Base-by-base conservation (phyloP, 2,329 filamentous ascomycete genomes). In the Aspergillus arachidicola region DNA sequence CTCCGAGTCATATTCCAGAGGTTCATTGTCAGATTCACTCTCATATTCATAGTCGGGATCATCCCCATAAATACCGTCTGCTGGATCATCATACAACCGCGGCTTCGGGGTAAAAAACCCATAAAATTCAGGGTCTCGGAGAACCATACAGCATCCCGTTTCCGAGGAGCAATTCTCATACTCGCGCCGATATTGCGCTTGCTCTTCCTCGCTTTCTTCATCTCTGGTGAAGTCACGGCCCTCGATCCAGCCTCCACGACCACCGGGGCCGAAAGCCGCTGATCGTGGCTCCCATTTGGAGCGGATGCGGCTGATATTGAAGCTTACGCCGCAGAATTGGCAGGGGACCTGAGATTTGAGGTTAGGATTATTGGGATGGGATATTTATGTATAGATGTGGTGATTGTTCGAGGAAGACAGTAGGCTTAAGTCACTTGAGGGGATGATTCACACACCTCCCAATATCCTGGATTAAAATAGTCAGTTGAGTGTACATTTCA, bases 61-160 rank as follows among this genome's bases (percentile, higher is more conserved):
- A 19, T n/a, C 26, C 9, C 0, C 0, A 46, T 3, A 2, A 26
- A 50, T 19, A 10, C 26, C 26, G 0, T 1, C 26, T 1, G 0
- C 7, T 0, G 46, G 46, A 10, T 50, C 46, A 30, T 30, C 46
- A 19, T 50, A 50, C 5, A 50, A n/a, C 7, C 30, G 46, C 7
- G 23, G 14, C 14, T 11, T 50, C 23, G 46, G 23, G 16, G 6
- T 14, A 28, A 28, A 48, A 48, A 14, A 7, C 21, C 21, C 26
- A 16, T 48, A 48, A 28, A 26, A 7, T 0, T 30, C 26, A 26
- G 26, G 4, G 4, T 19, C 16, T 14, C 46, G 46, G 16, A 50
- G 21, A 32, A 19, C 46, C 46, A 50, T 50, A n/a, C 46, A 30
- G 46, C 46, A 50, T 1, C 23, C 46, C 16, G 16, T 19, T 1